A percentile compares a stretch with the other conserved stretches of the same genome.
phyloP scores from a whole-genome alignment of 163 green algal species.

The Scenedesmus sp. region DNA sequence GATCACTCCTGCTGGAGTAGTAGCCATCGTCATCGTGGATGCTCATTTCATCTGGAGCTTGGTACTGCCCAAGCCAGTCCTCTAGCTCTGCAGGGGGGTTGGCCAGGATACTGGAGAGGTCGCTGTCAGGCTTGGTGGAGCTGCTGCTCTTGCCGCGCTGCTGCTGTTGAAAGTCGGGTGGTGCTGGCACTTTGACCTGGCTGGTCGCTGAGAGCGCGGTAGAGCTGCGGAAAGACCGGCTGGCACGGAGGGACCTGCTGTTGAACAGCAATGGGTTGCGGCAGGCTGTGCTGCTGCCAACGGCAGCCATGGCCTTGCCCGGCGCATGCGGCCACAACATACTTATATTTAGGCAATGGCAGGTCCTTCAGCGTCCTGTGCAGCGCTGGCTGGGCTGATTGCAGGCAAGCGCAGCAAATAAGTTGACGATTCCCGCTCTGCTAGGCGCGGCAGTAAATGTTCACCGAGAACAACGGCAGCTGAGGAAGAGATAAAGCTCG shows the following conservation, averaged over 20 bases:
- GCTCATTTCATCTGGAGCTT: slow-evolving; percentile 40
- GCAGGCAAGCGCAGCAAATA: neutral
- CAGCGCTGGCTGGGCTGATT: neutral
- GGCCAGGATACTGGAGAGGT: neutral
- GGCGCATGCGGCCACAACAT: neutral
- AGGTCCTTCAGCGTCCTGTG: neutral
- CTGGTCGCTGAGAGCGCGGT: neutral
- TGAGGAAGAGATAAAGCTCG: neutral
- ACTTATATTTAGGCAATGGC: neutral
- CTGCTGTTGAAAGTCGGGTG: neutral
- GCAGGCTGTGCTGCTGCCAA: neutral
- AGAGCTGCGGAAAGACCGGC: neutral
- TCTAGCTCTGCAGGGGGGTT: neutral
- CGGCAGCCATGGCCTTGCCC: neutral
- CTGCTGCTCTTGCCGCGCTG: neutral
- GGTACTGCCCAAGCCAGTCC: slow-evolving; percentile 14
- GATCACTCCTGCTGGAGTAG: slow-evolving; percentile 40
- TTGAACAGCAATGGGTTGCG: neutral
- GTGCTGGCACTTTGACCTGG: neutral
- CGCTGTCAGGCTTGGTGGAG: neutral
- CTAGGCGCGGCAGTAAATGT: neutral
- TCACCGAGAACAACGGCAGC: neutral
- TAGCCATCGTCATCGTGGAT: slow-evolving; percentile 28
- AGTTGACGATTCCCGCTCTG: neutral
- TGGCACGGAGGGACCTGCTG: neutral